Evolutionary conservation across 1,139 yeast species (phyloP).

Genomic region (Yarrowia galli): DNA sequence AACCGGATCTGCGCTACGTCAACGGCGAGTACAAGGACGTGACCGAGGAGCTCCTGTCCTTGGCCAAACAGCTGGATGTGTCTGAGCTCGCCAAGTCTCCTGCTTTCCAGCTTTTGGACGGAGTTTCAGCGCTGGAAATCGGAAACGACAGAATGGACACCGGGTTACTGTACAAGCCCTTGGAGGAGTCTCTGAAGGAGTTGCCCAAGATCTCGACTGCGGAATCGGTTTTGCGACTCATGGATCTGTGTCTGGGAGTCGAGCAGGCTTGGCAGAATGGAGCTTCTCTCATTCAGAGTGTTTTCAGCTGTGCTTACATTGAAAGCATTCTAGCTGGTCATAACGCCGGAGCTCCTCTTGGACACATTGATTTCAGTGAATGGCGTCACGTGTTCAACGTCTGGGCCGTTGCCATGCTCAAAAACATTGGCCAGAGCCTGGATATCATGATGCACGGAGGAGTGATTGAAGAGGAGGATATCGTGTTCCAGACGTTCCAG

Average conservation of each 20-base stretch:
- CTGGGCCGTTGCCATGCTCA: conserved; percentile 46
- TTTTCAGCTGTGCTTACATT: conserved; percentile 50
- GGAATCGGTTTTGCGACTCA: conserved; percentile 44
- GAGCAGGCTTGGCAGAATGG: conserved; percentile 54
- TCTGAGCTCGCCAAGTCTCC: conserved; percentile 48
- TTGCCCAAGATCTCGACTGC: conserved; percentile 45
- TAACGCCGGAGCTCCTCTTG: conserved; percentile 40
- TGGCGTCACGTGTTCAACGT: conserved; percentile 46
- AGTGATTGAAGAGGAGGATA: conserved; percentile 49
- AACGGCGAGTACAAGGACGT: conserved; percentile 45
- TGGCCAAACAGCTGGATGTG: conserved; percentile 43
- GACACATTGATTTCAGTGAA: conserved; percentile 36
- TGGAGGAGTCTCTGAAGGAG: conserved; percentile 45
- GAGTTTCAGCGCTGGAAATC: conserved; percentile 53
- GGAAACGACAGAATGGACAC: conserved; percentile 54
- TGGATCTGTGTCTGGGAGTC: conserved; percentile 48
- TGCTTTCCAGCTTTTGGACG: conserved; percentile 48
- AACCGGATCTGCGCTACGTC: conserved; percentile 41
- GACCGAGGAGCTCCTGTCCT: conserved; percentile 45
- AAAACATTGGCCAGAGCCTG: conserved; percentile 44
- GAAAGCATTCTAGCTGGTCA: conserved; percentile 48
- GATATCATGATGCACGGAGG: conserved; percentile 42
- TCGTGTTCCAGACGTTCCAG: conserved; percentile 44
- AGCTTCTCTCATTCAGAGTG: conserved; percentile 50
- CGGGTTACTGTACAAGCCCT: conserved; percentile 48